Conservation (phyloP, 306 rosid species). For the Medicago truncatula region MtrunA17r5.0-ANR NC_053045.1:11752501-11753000, state of each 20-base stretch:
- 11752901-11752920: not conserved
- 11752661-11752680: not conserved
- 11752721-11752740: not conserved
- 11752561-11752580: not conserved
- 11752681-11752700: not conserved
- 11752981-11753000: too few relatives aligned
- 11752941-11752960: not conserved
- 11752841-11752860: not conserved
- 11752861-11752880: not conserved
- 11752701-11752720: not conserved
- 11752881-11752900: not conserved
- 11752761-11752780: not conserved
- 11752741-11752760: not conserved
- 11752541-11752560: not conserved
- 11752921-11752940: not conserved
- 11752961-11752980: not conserved
- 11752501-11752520: not conserved
- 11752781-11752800: not conserved
- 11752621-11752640: not conserved
- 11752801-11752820: not conserved
- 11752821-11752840: not conserved
- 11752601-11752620: not conserved
- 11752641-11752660: not conserved
- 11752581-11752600: not conserved
- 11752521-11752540: not conserved